A percentile compares a stretch with the other conserved stretches of the same genome.
phyloP scores from a whole-genome alignment of 2,329 filamentous ascomycete genomes.

The Nemania serpens region DNA sequence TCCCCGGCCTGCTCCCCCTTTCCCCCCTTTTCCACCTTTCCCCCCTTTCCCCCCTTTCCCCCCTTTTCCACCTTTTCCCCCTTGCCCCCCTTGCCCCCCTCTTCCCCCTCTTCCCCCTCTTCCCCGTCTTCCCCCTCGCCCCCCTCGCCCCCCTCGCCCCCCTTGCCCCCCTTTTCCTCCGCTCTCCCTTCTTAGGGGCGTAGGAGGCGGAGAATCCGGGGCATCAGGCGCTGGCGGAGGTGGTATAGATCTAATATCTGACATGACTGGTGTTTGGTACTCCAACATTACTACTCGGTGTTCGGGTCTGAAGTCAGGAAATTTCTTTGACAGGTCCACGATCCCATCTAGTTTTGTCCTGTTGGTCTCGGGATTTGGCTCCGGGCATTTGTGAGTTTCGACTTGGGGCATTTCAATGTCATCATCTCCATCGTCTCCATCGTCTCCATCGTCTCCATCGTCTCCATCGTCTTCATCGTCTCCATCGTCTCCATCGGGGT shows the following conservation, averaged over 20 bases:
- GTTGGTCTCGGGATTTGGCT: neutral
- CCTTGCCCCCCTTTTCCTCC: neutral
- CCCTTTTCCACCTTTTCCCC: too few relatives aligned
- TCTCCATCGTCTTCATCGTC: neutral
- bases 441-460: neutral
- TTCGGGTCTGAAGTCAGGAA: neutral
- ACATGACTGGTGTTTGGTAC: neutral
- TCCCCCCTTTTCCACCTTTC: neutral
- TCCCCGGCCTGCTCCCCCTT: neutral
- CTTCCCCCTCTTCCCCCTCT: neutral
- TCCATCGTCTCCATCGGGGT: neutral
- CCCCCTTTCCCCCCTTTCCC: neutral
- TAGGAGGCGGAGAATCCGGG: neutral
- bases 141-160: too few relatives aligned
- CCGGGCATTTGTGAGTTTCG: neutral
- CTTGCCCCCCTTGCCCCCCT: neutral
- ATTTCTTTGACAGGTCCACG: neutral
- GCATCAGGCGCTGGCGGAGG: neutral
- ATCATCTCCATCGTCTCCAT: neutral
- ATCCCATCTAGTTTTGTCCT: neutral
- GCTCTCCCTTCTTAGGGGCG: neutral
- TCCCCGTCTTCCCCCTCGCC: neutral
- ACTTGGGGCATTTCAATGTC: neutral
- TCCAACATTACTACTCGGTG: constrained; percentile 6
- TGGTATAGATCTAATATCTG: neutral